Conservation (phyloP, 805 yeast species). For the Spathaspora passalidarum region DNA sequence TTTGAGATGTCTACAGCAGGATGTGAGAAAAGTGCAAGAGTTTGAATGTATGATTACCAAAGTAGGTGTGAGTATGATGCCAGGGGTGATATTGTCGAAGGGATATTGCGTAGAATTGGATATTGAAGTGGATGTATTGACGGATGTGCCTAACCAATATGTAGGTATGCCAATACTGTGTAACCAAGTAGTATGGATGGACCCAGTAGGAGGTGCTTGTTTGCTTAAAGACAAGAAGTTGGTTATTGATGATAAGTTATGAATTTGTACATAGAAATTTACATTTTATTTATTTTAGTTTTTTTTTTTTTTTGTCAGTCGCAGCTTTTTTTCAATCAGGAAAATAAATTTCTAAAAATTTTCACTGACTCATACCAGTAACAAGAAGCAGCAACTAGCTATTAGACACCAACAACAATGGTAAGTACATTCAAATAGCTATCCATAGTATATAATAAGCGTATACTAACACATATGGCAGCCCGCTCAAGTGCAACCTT, state of each 20-base stretch:
- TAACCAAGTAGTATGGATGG: conserved; percentile 41
- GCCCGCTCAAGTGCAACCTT: conserved; percentile 29
- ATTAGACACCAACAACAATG: background rate
- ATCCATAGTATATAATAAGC: background rate
- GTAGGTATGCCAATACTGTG: conserved; percentile 48
- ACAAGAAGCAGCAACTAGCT: background rate
- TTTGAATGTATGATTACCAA: conserved; percentile 42
- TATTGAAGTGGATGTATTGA: conserved; percentile 42
- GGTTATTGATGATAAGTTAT: background rate
- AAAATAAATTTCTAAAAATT: background rate
- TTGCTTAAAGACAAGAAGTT: conserved; percentile 25
- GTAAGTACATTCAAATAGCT: background rate
- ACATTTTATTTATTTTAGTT: background rate
- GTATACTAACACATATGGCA: background rate
- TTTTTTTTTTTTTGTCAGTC: background rate
- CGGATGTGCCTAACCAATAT: background rate
- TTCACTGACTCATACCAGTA: background rate
- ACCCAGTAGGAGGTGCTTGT: conserved; percentile 38
- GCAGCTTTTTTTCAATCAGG: background rate
- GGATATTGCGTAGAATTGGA: conserved; percentile 50
- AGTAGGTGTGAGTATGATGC: conserved; percentile 21
- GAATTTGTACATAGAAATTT: background rate
- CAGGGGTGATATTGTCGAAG: conserved; percentile 23
- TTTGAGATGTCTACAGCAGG: conserved; percentile 18
- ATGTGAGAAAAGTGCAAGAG: background rate